Evolutionary conservation across 768 basidiomycete species (phyloP).

Genomic region (Lactarius vividus): DNA sequence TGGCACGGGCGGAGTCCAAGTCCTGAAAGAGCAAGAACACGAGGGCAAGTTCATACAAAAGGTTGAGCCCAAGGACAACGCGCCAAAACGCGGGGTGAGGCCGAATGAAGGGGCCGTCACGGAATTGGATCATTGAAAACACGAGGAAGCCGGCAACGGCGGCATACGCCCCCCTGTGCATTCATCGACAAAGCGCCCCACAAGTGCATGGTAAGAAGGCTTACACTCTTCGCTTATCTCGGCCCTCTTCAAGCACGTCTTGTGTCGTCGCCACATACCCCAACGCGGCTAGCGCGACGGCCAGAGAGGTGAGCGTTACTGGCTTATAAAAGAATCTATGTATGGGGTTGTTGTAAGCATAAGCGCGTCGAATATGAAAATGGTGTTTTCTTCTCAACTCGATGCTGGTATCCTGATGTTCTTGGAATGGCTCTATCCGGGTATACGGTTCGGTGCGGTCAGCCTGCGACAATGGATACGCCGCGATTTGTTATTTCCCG

Average conservation of each 20-base stretch:
- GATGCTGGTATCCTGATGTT: slow-evolving; percentile 76
- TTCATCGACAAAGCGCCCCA: slow-evolving; percentile 7
- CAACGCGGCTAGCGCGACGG: slow-evolving; percentile 60
- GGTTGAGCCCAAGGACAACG: slow-evolving; percentile 71
- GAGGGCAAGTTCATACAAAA: slow-evolving; percentile 77
- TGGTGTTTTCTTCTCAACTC: slow-evolving; percentile 51
- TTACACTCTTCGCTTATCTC: slow-evolving; percentile 78
- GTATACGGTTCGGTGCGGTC: slow-evolving; percentile 83
- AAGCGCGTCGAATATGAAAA: slow-evolving; percentile 10
- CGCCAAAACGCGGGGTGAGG: slow-evolving; percentile 90
- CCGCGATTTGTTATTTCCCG: slow-evolving; percentile 16
- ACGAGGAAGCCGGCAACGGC: slow-evolving; percentile 68
- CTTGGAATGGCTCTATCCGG: slow-evolving; percentile 78
- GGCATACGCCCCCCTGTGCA: slow-evolving; percentile 69
- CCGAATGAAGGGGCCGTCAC: slow-evolving; percentile 85
- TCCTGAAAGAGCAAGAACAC: slow-evolving; percentile 89
- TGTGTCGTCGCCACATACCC: slow-evolving; percentile 83
- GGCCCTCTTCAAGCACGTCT: slow-evolving; percentile 80
- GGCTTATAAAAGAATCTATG: slow-evolving; percentile 84
- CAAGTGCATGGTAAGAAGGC: slow-evolving; percentile 32
- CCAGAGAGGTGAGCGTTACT: slow-evolving; percentile 71
- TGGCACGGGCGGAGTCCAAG: slow-evolving; percentile 65
- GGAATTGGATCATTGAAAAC: slow-evolving; percentile 86
- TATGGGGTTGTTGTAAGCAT: slow-evolving; percentile 13
- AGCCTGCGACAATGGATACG: slow-evolving; percentile 47